phyloP scores from a whole-genome alignment of 2,329 filamentous ascomycete genomes.

The Apiospora hydei region DNA sequence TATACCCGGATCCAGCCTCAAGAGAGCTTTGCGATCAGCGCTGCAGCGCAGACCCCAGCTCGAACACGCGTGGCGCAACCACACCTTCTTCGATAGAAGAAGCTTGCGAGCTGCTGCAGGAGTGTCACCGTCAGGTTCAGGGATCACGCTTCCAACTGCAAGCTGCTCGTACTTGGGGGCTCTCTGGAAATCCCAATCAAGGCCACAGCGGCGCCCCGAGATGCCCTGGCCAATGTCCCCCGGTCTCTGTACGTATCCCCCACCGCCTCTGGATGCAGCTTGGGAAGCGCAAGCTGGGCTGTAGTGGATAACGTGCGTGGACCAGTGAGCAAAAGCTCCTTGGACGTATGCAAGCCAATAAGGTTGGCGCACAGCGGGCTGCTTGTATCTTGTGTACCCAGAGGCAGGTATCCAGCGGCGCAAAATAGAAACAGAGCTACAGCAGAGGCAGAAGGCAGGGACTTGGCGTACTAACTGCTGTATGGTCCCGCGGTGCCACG shows the following conservation, averaged over 20 bases:
- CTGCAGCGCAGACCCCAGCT: slow-evolving; percentile 37
- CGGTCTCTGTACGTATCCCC: slow-evolving; percentile 31
- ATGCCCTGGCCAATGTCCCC: slow-evolving; percentile 32
- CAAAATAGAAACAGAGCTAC: slow-evolving; percentile 35
- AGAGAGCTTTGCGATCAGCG: slow-evolving; percentile 31
- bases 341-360: slow-evolving; percentile 42
- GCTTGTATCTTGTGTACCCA: slow-evolving; percentile 25
- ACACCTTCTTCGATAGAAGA: slow-evolving; percentile 36
- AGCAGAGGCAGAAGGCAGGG: slow-evolving; percentile 18
- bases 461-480: slow-evolving; percentile 32
- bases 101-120: slow-evolving; percentile 40
- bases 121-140: slow-evolving; percentile 37
- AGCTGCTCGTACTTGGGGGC: slow-evolving; percentile 20
- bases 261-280: slow-evolving; percentile 37
- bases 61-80: slow-evolving; percentile 40
- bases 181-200: slow-evolving; percentile 10
- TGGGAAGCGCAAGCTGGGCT: slow-evolving; percentile 29
- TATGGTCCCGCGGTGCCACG: slow-evolving; percentile 44
- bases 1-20: slow-evolving; percentile 38
- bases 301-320: slow-evolving; percentile 34
- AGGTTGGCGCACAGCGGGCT: slow-evolving; percentile 30
- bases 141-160: slow-evolving; percentile 25
- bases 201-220: slow-evolving; percentile 1
- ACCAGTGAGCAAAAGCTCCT: slow-evolving; percentile 36
- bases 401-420: slow-evolving; percentile 35